Base-by-base conservation (phyloP, 1,284 basidiomycete species). In the Ganoderma multipileum region DNA sequence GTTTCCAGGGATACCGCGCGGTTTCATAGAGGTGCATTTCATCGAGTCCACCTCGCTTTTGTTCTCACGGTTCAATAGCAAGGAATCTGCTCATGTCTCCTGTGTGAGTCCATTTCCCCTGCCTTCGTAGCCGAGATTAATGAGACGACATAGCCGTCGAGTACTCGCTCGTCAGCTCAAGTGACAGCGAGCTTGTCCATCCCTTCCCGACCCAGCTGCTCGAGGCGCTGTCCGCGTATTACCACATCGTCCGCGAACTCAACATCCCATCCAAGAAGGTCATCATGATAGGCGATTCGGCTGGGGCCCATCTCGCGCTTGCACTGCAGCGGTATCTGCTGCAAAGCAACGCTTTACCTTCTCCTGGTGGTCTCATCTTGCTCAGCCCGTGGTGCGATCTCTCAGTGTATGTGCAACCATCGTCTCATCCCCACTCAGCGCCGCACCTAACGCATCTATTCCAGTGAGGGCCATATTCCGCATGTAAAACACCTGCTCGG, bases 331-430 rank as follows among this genome's bases (percentile, higher is more conserved):
- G 72, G 9, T 68, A 69, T 26, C 66, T 73, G 0, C 61, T 66
- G 20, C 59, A 69, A 47, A 67, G 65, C 59, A 55, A 33, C 26
- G 5, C 14, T 11, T 0, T 68, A 42, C 55, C 69, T 6, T 54
- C 66, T 2, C 69, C 72, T 9, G 36, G 57, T 30, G 69, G 68
- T 23, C 9, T 73, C 8, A 42, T 71, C 3, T 63, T 73, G 16
- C 60, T 71, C 23, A 73, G 72, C n/a, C 72, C 72, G 16, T 73
- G 72, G 72, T 69, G 69, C 33, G 72, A 73, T 52, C 64, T 73
- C 14, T 52, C 64, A 8, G 44, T 39, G 71, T 71, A n/a, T 39
- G 72, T 68, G 47, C 23, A 63, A 8, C 2, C 36, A 2, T 38
- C 11, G n/a, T 23, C 3, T n/a, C 36, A 6, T 26, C 6, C 11